A percentile compares a stretch with the other conserved stretches of the same genome.
Conservation (phyloP, 169 alveolate species). For the Perkinsus marinus region DNA sequence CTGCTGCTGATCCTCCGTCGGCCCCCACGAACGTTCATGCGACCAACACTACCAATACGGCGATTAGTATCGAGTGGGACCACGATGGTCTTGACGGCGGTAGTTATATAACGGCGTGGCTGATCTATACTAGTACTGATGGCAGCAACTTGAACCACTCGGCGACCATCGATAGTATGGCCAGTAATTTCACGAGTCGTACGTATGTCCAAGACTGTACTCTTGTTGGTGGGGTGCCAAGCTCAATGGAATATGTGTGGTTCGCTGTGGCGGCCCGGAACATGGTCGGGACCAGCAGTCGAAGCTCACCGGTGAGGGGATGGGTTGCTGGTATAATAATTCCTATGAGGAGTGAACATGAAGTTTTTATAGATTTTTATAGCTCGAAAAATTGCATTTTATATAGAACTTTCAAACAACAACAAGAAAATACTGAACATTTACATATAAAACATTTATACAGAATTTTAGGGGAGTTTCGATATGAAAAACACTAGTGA, state of each 20-base stretch:
- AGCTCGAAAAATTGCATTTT: no score
- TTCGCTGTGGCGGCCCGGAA: not conserved
- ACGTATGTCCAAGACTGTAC: not conserved
- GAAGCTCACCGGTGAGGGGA: not conserved
- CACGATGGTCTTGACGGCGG: not conserved
- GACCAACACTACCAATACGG: not conserved
- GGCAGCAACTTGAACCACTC: not conserved
- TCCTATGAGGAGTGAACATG: no score
- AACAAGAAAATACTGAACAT: no score
- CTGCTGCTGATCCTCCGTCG: not conserved
- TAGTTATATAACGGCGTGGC: not conserved
- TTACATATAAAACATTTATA: no score
- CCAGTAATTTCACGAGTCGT: not conserved
- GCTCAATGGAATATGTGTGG: not conserved
- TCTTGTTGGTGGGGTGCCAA: not conserved
- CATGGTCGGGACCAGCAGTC: not conserved
- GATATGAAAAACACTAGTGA: no score
- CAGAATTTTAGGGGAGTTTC: no score
- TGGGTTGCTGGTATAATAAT: no score
- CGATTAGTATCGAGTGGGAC: constrained; percentile 3
- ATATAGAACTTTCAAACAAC: no score
- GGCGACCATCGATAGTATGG: not conserved
- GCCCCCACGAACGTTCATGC: not conserved
- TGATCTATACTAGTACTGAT: not conserved
- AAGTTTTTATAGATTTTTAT: no score